Evolutionary conservation across 106 monocot species (phyloP).

Genomic region (Ottelia alismoides): DNA sequence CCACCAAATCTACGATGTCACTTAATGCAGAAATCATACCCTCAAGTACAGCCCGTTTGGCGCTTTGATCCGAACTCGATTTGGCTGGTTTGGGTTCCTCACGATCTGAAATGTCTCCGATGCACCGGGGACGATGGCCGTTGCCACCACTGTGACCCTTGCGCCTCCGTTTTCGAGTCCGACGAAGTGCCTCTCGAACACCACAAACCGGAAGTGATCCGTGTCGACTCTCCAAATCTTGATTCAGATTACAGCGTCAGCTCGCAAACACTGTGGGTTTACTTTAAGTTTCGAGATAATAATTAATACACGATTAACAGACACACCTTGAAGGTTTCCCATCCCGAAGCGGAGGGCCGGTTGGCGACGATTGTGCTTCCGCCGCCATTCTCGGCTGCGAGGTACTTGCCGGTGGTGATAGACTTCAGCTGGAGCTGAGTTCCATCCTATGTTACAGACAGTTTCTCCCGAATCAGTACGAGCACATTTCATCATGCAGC

Average conservation of each 20-base stretch:
- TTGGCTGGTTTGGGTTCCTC: constrained; percentile 18
- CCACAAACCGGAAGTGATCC: constrained; percentile 26
- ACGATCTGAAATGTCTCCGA: constrained; percentile 45
- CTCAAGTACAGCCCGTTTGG: background rate
- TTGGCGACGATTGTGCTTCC: constrained; percentile 26
- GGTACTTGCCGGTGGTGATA: constrained; percentile 16
- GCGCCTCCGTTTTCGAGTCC: constrained; percentile 14
- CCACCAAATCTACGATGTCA: too few species aligned
- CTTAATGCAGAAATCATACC: too few species aligned
- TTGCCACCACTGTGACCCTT: constrained; percentile 11
- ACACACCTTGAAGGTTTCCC: constrained; percentile 30
- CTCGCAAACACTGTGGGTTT: too few species aligned
- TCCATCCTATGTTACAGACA: constrained; percentile 14
- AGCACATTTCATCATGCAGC: background rate
- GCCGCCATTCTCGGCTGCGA: constrained; percentile 22
- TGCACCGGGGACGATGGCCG: constrained; percentile 9
- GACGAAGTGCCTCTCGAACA: constrained; percentile 27
- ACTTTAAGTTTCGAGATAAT: background rate
- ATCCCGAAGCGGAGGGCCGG: constrained; percentile 18
- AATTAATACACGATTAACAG: background rate
- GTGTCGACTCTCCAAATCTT: background rate
- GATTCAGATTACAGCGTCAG: too few species aligned
- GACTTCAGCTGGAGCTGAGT: constrained; percentile 29
- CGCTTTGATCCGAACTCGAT: constrained; percentile 27
- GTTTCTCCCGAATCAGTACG: background rate